Evolutionary conservation across 2,329 filamentous ascomycete species (phyloP).

Genomic region (Chrysoporthe puriensis): DNA sequence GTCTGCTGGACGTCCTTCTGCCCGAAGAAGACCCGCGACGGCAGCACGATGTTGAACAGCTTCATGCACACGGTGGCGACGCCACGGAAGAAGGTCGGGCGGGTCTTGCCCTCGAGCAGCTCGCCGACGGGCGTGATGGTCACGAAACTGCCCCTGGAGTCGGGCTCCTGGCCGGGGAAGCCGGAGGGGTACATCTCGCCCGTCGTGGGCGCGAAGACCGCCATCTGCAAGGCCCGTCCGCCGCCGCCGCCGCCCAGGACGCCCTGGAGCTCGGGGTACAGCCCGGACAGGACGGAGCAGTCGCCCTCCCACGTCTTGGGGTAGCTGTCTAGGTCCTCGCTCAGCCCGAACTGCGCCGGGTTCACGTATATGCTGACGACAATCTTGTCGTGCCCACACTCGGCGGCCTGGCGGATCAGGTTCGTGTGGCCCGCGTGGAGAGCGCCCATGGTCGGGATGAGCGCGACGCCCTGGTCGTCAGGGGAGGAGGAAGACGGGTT

Average conservation of each 20-base stretch:
- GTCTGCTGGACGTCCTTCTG: constrained; percentile 99
- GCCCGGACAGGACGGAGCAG: constrained; percentile 62
- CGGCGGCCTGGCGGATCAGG: constrained; percentile 79
- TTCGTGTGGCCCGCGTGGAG: constrained; percentile 91
- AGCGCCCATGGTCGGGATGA: constrained; percentile 97
- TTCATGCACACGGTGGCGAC: constrained; percentile 98
- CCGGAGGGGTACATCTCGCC: constrained; percentile 86
- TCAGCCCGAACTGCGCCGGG: constrained; percentile 89
- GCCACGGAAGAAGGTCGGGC: constrained; percentile 94
- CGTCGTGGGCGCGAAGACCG: constrained; percentile 85
- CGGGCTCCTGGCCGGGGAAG: constrained; percentile 70
- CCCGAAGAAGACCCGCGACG: constrained; percentile 86
- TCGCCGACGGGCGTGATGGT: constrained; percentile 84
- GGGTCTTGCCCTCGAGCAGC: constrained; percentile 79
- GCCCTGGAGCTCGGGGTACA: constrained; percentile 69
- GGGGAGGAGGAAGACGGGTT: constrained; percentile 58
- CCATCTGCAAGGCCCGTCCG: constrained; percentile 38
- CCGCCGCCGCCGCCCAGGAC: constrained; percentile 48
- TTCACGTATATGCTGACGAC: constrained; percentile 95
- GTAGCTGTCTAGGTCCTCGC: constrained; percentile 87
- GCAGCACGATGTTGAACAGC: constrained; percentile 80
- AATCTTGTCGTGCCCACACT: constrained; percentile 79
- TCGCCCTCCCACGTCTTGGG: constrained; percentile 88
- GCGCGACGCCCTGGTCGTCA: constrained; percentile 72
- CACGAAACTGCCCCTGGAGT: constrained; percentile 85